Evolutionary conservation across 257 asterid genomes (phyloP), one percentile per base, ranked within the genome.

Genomic region (Primulina tabacum): DNA sequence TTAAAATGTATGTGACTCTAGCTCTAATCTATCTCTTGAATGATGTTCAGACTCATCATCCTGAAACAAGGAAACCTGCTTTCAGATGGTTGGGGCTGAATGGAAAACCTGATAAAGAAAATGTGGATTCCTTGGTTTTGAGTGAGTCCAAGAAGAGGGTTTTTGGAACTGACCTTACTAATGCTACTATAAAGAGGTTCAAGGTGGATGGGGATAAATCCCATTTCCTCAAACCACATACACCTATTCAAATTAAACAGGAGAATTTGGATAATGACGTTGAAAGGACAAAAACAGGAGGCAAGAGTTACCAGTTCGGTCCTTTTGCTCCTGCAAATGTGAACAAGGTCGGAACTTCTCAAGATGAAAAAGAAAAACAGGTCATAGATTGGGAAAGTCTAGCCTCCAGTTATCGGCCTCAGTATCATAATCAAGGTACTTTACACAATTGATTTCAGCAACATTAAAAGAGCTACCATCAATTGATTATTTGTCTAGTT

Each of bases 1-100:
- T 10, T 24, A 11, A 30, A 28, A 11, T 10, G 4, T n/a, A 17
- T 8, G 24, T 2, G 7, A n/a, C 32, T 57, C 8, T 8, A 64
- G 24, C 58, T 32, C 9, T 61, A 56, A 67, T 11, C 38, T 21
- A n/a, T 73, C 30, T 77, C 55, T 60, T 34, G 69, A 63, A 75
- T 71, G 30, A 76, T 71, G 9, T 75, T 80, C 85, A 93, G 99
- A 86, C 88, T 18, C 96, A 88, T 81, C 97, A 88, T 75, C 97
- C 96, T 0, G 96, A 87, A 37, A 89, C 97, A 59, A 86, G 99
- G 75, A 94, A 94, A 65, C 99, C 99, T 9, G 96, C 97, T 70
- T 92, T 90, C 77, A 86, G 90, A 75, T 92, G 98, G 98, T 71
- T 88, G 78, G 92, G 98, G 67, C 55, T 79, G 73, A 68, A 73